phyloP scores from a whole-genome alignment of 208 protist genomes.

The Herpetomonas samuelpessoai region DNA sequence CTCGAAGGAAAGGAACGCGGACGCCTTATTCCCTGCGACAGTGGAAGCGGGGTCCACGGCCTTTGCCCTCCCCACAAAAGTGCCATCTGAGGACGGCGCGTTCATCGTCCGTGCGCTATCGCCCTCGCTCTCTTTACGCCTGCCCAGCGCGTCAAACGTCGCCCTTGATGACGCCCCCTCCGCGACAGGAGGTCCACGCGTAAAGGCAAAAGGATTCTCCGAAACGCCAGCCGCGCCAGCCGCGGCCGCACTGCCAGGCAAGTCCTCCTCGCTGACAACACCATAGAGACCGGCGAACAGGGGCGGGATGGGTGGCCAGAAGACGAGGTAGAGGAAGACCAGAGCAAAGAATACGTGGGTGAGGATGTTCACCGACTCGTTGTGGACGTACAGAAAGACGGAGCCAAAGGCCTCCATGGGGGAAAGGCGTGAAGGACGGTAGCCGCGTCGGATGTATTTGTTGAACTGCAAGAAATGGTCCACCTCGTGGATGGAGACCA shows the following conservation, averaged over 20 bases:
- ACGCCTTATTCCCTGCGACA: not conserved
- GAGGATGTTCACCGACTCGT: conserved; percentile 63
- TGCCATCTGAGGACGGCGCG: not conserved
- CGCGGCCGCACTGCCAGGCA: not conserved
- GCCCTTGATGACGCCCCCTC: too few species aligned
- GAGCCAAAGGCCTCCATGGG: conserved; percentile 36
- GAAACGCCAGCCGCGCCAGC: not conserved
- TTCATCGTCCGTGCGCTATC: too few species aligned
- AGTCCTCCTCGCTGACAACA: not conserved
- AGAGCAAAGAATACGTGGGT: conserved; percentile 36
- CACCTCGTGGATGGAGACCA: conserved; percentile 49
- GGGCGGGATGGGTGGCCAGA: conserved; percentile 33
- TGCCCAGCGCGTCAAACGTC: too few species aligned
- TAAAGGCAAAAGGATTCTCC: not conserved
- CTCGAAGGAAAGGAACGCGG: not conserved
- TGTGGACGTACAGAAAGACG: conserved; percentile 48
- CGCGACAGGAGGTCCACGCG: not conserved
- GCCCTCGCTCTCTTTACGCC: too few species aligned
- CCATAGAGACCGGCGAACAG: conserved; percentile 2
- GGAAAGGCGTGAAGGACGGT: conserved; percentile 44
- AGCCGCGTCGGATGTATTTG: conserved; percentile 48
- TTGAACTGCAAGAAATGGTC: conserved; percentile 67
- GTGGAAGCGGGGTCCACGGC: not conserved
- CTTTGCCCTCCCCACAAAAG: not conserved
- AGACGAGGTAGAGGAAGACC: conserved; percentile 32